phyloP scores from a whole-genome alignment of 2,329 filamentous ascomycete genomes.

The Fusarium sp. region DNA sequence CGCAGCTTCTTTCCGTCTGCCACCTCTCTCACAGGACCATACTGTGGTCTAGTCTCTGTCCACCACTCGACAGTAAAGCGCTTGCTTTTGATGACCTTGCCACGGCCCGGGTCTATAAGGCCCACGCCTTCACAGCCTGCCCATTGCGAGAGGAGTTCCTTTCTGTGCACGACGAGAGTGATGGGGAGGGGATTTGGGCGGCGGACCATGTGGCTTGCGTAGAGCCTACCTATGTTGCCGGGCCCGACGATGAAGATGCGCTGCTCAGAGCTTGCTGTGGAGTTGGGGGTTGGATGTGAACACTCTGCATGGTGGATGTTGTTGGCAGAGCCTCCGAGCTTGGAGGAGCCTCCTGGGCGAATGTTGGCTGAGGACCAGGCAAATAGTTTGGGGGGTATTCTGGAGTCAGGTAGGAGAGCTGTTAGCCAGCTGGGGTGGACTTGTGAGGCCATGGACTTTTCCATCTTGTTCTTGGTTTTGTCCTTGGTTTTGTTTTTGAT shows the following conservation, averaged over 20 bases:
- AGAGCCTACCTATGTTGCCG: slow-evolving; percentile 13
- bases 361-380: slow-evolving; percentile 17
- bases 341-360: not conserved
- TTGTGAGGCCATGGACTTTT: not conserved
- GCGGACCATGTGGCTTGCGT: slow-evolving; percentile 16
- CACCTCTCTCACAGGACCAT: slow-evolving; percentile 16
- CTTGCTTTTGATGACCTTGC: slow-evolving; percentile 8
- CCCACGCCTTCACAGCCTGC: not conserved
- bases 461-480: not conserved
- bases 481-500: too few species aligned
- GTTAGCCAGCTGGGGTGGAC: slow-evolving; percentile 10
- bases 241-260: slow-evolving; percentile 16
- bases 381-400: slow-evolving; percentile 1
- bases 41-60: slow-evolving; percentile 7
- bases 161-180: slow-evolving; percentile 10
- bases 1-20: slow-evolving; percentile 11
- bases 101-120: not conserved
- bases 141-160: slow-evolving; percentile 14
- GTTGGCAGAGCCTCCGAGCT: not conserved
- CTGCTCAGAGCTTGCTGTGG: not conserved
- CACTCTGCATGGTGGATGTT: not conserved
- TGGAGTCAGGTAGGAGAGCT: not conserved
- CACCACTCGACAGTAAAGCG: slow-evolving; percentile 18
- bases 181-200: slow-evolving; percentile 1
- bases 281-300: too few species aligned